A percentile compares a stretch with the other conserved stretches of the same genome.
Evolutionary conservation across 176 grass and related monocot genomes (phyloP).

Genomic region (Bromus sterilis): DNA sequence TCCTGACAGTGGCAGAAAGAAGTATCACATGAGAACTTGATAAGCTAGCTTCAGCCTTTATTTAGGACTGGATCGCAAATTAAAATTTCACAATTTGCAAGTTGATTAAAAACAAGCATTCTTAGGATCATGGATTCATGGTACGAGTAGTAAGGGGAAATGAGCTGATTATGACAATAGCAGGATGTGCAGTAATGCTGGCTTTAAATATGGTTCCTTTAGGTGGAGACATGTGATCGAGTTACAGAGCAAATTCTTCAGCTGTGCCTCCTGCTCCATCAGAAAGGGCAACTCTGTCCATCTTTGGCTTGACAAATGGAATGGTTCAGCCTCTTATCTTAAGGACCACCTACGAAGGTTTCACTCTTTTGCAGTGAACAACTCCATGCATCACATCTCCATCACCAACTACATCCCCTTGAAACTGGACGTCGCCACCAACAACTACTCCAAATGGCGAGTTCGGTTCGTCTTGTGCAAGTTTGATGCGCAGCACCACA

Average conservation of each 20-base stretch:
- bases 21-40: slow-evolving; percentile 9
- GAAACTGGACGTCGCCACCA: too few species aligned
- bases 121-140: slow-evolving; percentile 5
- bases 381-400: too few species aligned
- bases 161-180: background rate
- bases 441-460: too few species aligned
- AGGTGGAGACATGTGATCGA: background rate
- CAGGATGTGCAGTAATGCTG: background rate
- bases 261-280: background rate
- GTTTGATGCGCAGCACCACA: too few species aligned
- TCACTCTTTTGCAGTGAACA: background rate
- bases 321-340: background rate
- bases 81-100: background rate
- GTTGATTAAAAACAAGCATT: background rate
- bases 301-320: background rate
- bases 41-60: background rate
- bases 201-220: background rate
- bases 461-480: too few species aligned
- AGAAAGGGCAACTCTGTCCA: background rate
- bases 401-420: too few species aligned
- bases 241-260: background rate
- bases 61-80: background rate
- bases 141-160: slow-evolving; percentile 7
- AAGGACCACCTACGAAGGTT: background rate
- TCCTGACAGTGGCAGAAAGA: slow-evolving; percentile 45